Evolutionary conservation across 306 rosid species (phyloP).

Genomic region (Biancaea sappan): DNA sequence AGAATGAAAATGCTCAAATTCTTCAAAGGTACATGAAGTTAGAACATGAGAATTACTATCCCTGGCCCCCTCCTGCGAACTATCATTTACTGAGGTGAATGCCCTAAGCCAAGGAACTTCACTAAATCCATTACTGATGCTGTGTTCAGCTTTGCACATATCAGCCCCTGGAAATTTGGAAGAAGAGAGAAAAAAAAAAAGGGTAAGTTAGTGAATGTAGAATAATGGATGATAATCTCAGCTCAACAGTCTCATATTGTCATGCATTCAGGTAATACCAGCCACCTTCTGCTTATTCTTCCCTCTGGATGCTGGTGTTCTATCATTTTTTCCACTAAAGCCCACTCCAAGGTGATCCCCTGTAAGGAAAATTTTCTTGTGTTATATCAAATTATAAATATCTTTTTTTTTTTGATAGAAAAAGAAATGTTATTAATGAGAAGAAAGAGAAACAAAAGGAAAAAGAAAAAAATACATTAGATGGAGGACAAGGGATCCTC

Average conservation of each 20-base stretch:
- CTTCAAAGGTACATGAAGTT: conserved; percentile 61
- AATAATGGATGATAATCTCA: background rate
- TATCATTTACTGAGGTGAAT: conserved; percentile 55
- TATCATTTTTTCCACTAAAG: conserved; percentile 40
- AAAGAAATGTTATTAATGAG: too few relatives aligned
- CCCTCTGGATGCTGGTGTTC: conserved; percentile 38
- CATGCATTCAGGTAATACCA: conserved; percentile 65
- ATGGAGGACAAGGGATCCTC: too few relatives aligned
- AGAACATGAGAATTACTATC: conserved; percentile 32
- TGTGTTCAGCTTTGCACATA: conserved; percentile 57
- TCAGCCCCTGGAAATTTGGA: conserved; percentile 45
- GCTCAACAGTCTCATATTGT: conserved; percentile 32
- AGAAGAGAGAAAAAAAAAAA: conserved; percentile 20
- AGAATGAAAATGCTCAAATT: conserved; percentile 64
- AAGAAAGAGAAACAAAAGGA: too few relatives aligned
- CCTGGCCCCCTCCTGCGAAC: conserved; percentile 39
- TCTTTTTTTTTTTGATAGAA: too few relatives aligned
- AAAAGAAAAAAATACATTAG: too few relatives aligned
- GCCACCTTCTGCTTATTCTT: conserved; percentile 82
- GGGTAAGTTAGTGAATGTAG: conserved; percentile 34
- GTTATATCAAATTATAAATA: background rate
- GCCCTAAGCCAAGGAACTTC: conserved; percentile 66
- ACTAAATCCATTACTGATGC: conserved; percentile 43
- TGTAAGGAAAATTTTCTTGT: conserved; percentile 34
- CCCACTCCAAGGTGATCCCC: conserved; percentile 51